Evolutionary conservation across 768 basidiomycete species (phyloP).

Genomic region (Suillus subluteus): DNA sequence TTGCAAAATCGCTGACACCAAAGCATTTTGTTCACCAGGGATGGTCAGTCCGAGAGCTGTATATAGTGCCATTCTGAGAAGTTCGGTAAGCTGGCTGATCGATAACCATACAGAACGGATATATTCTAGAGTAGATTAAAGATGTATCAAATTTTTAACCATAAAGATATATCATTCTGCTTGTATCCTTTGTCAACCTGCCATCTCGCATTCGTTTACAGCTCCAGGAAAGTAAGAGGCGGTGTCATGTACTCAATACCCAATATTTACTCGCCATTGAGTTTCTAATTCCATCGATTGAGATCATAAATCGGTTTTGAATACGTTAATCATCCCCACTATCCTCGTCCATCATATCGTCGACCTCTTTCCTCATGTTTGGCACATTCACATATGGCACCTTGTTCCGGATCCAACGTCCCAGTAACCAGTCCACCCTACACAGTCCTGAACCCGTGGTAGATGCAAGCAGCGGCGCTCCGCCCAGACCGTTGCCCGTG

Average conservation of each 20-base stretch:
- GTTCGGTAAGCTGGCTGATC: not conserved
- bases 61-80: not conserved
- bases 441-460: constrained; percentile 86
- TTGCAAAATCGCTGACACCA: too few relatives aligned
- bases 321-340: constrained; percentile 29
- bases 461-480: constrained; percentile 67
- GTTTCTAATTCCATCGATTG: not conserved
- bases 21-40: too few relatives aligned
- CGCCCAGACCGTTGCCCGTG: constrained; percentile 64
- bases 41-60: not conserved
- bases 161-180: too few relatives aligned
- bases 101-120: not conserved
- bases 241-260: not conserved
- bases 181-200: too few relatives aligned
- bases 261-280: not conserved
- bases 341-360: constrained; percentile 42
- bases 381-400: constrained; percentile 68
- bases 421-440: constrained; percentile 78
- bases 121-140: not conserved
- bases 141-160: not conserved
- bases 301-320: not conserved
- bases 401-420: constrained; percentile 71
- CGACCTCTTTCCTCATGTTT: constrained; percentile 63
- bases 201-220: too few relatives aligned
- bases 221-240: too few relatives aligned